Evolutionary conservation across 371 early-diverging fungal genomes (phyloP), one percentile per base, ranked within the genome.

Genomic region (Mortierella sp.): DNA sequence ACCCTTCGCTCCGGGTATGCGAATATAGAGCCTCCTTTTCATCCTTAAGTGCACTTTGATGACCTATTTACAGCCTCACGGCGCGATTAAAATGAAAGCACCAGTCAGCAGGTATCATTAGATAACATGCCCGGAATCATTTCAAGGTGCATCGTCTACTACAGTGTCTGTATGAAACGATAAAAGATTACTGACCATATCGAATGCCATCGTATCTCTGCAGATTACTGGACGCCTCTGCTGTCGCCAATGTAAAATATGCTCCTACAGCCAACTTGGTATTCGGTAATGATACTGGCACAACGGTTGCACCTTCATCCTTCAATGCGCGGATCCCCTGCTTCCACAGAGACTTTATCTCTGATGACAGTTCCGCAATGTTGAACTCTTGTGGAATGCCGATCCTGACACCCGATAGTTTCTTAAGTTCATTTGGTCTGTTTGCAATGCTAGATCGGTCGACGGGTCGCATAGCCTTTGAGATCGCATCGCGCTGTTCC

Each of bases 171-270:
- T n/a, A n/a, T 26, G 14, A 46, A 50, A 7, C 4, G 37, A 0
- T 4, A 7, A 4, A 49, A 6, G 19, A 5, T 1, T 11, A 60
- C 54, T 57, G 70, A 83, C 95, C 97, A 78, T 91, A 97, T 51
- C 94, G 86, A 14, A 94, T 69, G 2, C 98, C 98, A 78, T 96
- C 95, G 61, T 86, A 97, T 55, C 94, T 82, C 52, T 96, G 90
- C 64, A 97, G 69, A 69, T 96, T 97, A 17, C 95, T 95, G 14
- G 92, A 90, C 5, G 98, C 97, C 79, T 97, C 98, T 11, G 97
- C 96, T 8, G 92, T 84, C 4, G 95, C 96, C 49, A 97, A 75
- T 1, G 92, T 90, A 65, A 96, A 94, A 76, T 97, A 97, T 1
- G 94, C 87, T 15, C 96, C 85, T 23, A 97, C 84, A 3, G 95